These are phyloP conservation scores for Zangia roseola DNA, from an alignment of 768 basidiomycete species.

Conservation along the genomic window DNA sequence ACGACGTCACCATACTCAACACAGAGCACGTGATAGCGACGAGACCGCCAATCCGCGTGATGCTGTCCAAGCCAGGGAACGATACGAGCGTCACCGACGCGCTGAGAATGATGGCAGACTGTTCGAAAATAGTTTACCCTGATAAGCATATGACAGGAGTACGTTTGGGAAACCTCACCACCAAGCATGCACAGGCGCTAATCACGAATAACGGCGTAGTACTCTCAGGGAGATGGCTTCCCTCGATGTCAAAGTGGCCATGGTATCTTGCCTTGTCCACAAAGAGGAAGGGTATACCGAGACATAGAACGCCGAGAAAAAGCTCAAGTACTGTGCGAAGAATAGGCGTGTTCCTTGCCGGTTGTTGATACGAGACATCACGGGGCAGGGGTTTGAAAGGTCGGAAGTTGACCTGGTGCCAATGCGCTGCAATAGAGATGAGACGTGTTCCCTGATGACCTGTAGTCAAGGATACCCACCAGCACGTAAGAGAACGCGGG, in stretches of 20 bases:
- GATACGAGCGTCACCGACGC: slow-evolving; percentile 81
- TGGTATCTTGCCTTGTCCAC: slow-evolving; percentile 46
- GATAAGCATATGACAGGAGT: slow-evolving; percentile 3
- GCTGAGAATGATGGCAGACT: slow-evolving; percentile 81
- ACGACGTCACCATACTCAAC: slow-evolving; percentile 65
- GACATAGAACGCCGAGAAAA: slow-evolving; percentile 59
- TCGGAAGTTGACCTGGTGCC: slow-evolving; percentile 71
- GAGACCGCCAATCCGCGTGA: slow-evolving; percentile 63
- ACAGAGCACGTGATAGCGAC: slow-evolving; percentile 68
- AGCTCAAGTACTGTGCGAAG: slow-evolving; percentile 54
- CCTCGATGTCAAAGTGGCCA: slow-evolving; percentile 58
- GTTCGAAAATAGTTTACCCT: neutral
- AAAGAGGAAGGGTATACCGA: slow-evolving; percentile 81
- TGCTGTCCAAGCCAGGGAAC: slow-evolving; percentile 67
- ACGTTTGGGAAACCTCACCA: slow-evolving; percentile 43
- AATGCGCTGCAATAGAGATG: slow-evolving; percentile 42
- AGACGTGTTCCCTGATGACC: neutral
- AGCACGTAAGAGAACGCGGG: slow-evolving; percentile 66
- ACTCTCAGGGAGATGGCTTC: slow-evolving; percentile 42
- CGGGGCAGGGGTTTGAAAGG: slow-evolving; percentile 64
- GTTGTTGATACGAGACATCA: slow-evolving; percentile 39
- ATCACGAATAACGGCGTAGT: slow-evolving; percentile 60
- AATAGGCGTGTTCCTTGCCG: slow-evolving; percentile 37
- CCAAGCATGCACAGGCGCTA: slow-evolving; percentile 63
- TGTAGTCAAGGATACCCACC: slow-evolving; percentile 41